Evolutionary conservation across 1,139 yeast genomes (phyloP), one percentile per base, ranked within the genome.

Genomic region (Yamadazyma atlantica): DNA sequence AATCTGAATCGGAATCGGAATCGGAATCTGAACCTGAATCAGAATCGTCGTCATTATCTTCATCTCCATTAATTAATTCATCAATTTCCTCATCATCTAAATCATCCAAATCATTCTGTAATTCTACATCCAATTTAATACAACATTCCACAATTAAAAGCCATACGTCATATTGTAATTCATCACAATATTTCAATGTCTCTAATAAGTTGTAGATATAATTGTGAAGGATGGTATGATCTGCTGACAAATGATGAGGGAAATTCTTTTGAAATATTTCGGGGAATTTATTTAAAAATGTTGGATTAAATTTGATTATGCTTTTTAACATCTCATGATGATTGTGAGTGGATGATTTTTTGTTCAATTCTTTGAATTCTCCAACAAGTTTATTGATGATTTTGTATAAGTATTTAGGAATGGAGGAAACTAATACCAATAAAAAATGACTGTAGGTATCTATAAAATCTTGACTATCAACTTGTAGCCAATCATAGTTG

Each of bases 121-220:
- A 69, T 59, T 89, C 97, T n/a, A 90, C 96, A 61, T 92, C 98
- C 32, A 92, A 69, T 49, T 88, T 86, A 43, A 92, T 88, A 39
- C 87, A 75, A 46, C 81, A 78, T 58, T 90, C 96, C 32, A 88
- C 67, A 16, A 90, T 71, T 41, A 87, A 62, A 21, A 84, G 83
- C 97, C 97, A 90, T 6, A 86, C 73, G 38, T 80, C 78, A 48
- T 77, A 75, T 48, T 80, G 78, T 45, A 88, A 66, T 50, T 88
- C 96, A 4, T 81, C 79, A 48, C 92, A 85, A 57, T 90, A 90
- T 9, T 70, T 67, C 21, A 81, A 65, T 28, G 86, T 59, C 25
- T 58, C 55, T 37, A 90, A 64, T 35, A 87, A 57, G 54, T 90
- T 89, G 14, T 66, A 60, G 15, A 85, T 78, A 59, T 85, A 92